Evolutionary conservation across 805 yeast genomes (phyloP), one percentile per base, ranked within the genome.

Genomic region (Danielia reshetovae): DNA sequence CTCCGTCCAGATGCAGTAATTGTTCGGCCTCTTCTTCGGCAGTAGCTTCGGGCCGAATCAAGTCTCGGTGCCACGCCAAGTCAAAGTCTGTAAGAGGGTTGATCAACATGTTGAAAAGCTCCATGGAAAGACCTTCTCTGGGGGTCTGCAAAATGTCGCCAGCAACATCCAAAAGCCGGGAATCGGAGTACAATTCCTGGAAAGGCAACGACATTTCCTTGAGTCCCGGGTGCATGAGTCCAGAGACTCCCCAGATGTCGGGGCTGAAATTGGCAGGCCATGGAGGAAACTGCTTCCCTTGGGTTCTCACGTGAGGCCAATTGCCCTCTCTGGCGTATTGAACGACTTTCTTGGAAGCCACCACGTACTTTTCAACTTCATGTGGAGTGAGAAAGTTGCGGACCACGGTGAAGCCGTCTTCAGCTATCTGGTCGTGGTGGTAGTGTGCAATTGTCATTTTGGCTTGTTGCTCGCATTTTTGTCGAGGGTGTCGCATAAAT

Each of bases 271-370:
- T 66, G 34, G 55, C 57, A 12, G 76, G 75, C 78, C 78, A 72
- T n/a, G 78, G 78, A 6, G 78, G 78, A 44, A 72, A 72, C 45
- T 72, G 78, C 41, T 72, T 72, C 5, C 76, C 77, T 29, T 68
- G 51, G 3, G 75, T 69, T 41, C 78, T 59, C 11, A 72, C 74
- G 31, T 63, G 57, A 11, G 67, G 57, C 77, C 77, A 72, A 13
- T 65, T 54, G 3, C 78, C 78, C 4, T 52, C 60, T 28, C 78
- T 52, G 12, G 75, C 75, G 19, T 55, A 43, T 25, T 62, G 54
- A 12, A 70, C 65, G 21, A 69, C 53, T 10, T 45, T 39, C 27
- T 64, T 57, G 3, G 75, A 55, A 0, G 71, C 68, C n/a, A 39
- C 40, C 27, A 42, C 42, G 49, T 67, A 70, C 21, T 40, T 38